Percentiles rank a stretch among this genome's conserved stretches.
phyloP scores from a whole-genome alignment of 2,329 filamentous ascomycete genomes.

The Xylariaceae sp. region DNA sequence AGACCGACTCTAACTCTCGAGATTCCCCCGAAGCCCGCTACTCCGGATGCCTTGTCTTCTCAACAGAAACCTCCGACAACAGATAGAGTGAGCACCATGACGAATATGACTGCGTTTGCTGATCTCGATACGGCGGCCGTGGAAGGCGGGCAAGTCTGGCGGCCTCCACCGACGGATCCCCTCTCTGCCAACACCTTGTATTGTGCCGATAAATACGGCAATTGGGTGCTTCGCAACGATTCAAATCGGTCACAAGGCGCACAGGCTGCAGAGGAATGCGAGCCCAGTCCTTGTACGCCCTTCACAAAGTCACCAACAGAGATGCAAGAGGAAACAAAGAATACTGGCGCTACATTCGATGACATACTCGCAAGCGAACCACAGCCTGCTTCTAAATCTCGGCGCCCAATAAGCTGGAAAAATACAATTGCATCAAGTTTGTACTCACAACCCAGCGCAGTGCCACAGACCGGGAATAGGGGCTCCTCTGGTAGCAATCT shows the following conservation, averaged over 20 bases:
- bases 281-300: slow-evolving; percentile 30
- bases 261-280: slow-evolving; percentile 21
- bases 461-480: slow-evolving; percentile 17
- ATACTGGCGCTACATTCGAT: slow-evolving; percentile 16
- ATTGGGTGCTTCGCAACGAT: slow-evolving; percentile 47
- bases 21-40: slow-evolving; percentile 29
- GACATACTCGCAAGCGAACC: slow-evolving; percentile 24
- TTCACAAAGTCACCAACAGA: slow-evolving; percentile 31
- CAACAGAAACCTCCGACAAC: slow-evolving; percentile 43
- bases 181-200: slow-evolving; percentile 44
- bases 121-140: slow-evolving; percentile 32
- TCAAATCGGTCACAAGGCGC: slow-evolving; percentile 26
- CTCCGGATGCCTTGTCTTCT: slow-evolving; percentile 34
- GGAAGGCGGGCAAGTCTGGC: slow-evolving; percentile 44
- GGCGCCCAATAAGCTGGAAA: slow-evolving; percentile 19
- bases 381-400: slow-evolving; percentile 31
- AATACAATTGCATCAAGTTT: slow-evolving; percentile 34
- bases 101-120: slow-evolving; percentile 32
- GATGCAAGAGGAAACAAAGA: slow-evolving; percentile 23
- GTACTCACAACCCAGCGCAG: slow-evolving; percentile 34
- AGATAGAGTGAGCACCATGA: slow-evolving; percentile 44
- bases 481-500: slow-evolving; percentile 18
- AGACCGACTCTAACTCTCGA: slow-evolving; percentile 41
- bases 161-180: slow-evolving; percentile 43
- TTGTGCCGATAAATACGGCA: slow-evolving; percentile 48